Percentiles rank a stretch among this genome's conserved stretches.
Conservation (phyloP, 768 basidiomycete genomes). For the Panaeolus cyanescens region DNA sequence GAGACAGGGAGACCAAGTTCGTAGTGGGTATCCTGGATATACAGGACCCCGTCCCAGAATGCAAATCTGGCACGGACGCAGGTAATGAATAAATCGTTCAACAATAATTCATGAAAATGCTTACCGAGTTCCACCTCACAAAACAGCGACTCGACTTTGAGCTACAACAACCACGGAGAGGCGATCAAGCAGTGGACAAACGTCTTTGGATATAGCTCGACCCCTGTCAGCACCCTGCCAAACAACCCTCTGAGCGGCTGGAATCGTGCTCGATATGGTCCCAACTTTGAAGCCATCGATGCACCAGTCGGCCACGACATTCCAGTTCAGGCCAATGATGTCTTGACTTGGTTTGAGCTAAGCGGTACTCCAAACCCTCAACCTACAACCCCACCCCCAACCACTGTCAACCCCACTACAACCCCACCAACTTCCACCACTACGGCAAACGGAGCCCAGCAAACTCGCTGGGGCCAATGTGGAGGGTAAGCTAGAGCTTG, state of each 20-base stretch:
- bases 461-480: conserved; percentile 27
- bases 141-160: conserved; percentile 49
- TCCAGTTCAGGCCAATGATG: conserved; percentile 48
- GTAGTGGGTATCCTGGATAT: conserved; percentile 52
- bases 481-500: conserved; percentile 21
- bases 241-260: conserved; percentile 46
- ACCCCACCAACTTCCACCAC: conserved; percentile 15
- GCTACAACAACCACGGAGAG: conserved; percentile 52
- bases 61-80: conserved; percentile 60
- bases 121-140: not conserved
- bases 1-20: conserved; percentile 36
- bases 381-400: conserved; percentile 8
- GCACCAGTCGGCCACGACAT: conserved; percentile 56
- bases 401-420: conserved; percentile 11
- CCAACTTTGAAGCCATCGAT: conserved; percentile 47
- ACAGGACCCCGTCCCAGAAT: conserved; percentile 54
- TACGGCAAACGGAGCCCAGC: conserved; percentile 15
- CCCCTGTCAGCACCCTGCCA: conserved; percentile 33
- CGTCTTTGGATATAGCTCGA: conserved; percentile 46
- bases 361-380: conserved; percentile 3
- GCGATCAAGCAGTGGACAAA: conserved; percentile 61
- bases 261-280: conserved; percentile 49
- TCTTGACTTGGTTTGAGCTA: conserved; percentile 50
- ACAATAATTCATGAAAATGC: not conserved
- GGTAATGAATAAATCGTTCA: not conserved